Base-by-base conservation (phyloP, 352 stramenopile species). In the Globisporangium nodosum region DNA sequence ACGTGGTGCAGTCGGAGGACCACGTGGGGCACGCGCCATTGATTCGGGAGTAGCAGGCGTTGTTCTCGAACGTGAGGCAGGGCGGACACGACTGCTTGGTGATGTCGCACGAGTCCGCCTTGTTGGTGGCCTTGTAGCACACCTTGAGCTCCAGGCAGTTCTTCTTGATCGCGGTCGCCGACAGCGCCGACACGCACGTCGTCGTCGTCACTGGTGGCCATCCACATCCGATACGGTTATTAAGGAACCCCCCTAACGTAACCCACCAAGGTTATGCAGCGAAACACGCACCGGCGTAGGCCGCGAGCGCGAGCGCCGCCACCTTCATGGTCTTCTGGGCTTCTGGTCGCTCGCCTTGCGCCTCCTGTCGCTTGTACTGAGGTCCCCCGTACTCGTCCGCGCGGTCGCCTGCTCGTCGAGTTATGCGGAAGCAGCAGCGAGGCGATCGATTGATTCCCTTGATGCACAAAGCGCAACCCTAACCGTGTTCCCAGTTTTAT, bases 1-100 rank as follows among this genome's bases (percentile, higher is more conserved):
- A 68, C 33, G 45, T 53, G 53, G 49, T 64, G 53, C 69, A 84
- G 58, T 79, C 65, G 16, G 51, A 53, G 11, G 71, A 62, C 16
- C 79, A 83, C 4, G 39, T 1, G 5, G 20, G n/a, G 16, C 74
- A 83, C 5, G 24, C 55, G 49, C 50, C 56, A 30, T 56, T 52
- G 2, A 56, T 3, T 27, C 43, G 1, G 24, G 69, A 52, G 42
- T 61, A 84, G 63, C 71, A 84, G 11, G 45, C 54, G 24, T 46
- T 61, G 62, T 70, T 61, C 1, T 65, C 43, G 20, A 81, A 72
- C 5, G 52, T 61, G 24, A 79, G 43, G 50, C 74, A 84, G 4
- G 65, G 42, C 15, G 74, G 74, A 27, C 74, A 84, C 12, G 49
- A 55, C 8, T 52, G 30, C 16, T 58, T 55, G n/a, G 33, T 11